Evolutionary conservation across 2,329 filamentous ascomycete species (phyloP), one percentile per base, ranked within the genome.

Genomic region (Epichloe brachyelytri): DNA sequence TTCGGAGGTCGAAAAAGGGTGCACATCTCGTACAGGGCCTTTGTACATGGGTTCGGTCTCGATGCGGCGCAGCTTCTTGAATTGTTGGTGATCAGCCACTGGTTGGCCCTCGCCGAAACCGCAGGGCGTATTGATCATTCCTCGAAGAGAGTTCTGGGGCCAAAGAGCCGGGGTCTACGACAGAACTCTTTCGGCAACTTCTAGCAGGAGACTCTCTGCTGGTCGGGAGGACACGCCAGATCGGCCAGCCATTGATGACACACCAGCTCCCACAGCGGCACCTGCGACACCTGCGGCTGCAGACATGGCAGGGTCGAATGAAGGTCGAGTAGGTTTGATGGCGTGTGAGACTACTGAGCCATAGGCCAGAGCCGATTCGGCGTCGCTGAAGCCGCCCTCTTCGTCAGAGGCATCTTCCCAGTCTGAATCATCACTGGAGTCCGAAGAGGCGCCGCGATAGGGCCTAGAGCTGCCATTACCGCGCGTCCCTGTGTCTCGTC

Each of bases 1-100:
- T 56, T 90, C 86, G 3, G 76, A 76, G 1, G 83, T 83, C 4
- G 83, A 78, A 34, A 83, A 69, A 7, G 86, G 80, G 57, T 82
- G 83, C 36, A 88, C 77, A 33, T 78, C 74, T 59, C 83, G 81
- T 67, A 87, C 69, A 6, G 63, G 61, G 17, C 57, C 57, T 41
- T 55, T 58, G 6, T 48, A 50, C n/a, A 54, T 38, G 26, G 55
- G 54, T 22, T 58, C 53, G 6, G 58, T 56, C n/a, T 57, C 56
- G 30, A 59, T 58, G 33, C 60, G 57, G 33, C 56, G 60, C 49
- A 41, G 53, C 33, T 41, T 55, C 44, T 50, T 56, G 53, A 58
- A 58, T 20, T 56, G 51, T 11, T 48, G 53, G 36, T 54, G 49
- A 33, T 57, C 10, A 73, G 65, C 30, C 55, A 63, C 19, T 2